A percentile compares a stretch with the other conserved stretches of the same genome.
phyloP scores from a whole-genome alignment of 257 asterid genomes.

The Anisodus tanguticus region DNA sequence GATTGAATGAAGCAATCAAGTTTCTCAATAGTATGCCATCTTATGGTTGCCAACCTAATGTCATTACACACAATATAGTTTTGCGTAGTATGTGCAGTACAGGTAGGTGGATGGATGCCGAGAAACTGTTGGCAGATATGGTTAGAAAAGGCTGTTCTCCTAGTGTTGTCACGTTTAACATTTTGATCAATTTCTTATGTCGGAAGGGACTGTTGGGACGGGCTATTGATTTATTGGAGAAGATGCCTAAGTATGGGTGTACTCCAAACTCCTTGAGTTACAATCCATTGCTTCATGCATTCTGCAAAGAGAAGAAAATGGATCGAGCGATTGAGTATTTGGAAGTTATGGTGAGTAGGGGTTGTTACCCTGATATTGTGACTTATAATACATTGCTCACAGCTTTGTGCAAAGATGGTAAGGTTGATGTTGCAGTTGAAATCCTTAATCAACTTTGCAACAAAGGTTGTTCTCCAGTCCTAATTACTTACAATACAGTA shows the following conservation, averaged over 20 bases:
- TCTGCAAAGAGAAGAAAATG: constrained; percentile 88
- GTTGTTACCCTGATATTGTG: constrained; percentile 88
- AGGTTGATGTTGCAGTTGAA: constrained; percentile 77
- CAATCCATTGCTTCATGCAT: constrained; percentile 82
- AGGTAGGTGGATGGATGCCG: constrained; percentile 92
- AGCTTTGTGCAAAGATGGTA: constrained; percentile 84
- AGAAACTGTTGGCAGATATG: constrained; percentile 78
- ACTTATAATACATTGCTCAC: constrained; percentile 85
- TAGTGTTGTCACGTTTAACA: constrained; percentile 83
- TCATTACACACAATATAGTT: constrained; percentile 74
- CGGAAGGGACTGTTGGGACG: constrained; percentile 69
- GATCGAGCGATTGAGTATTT: constrained; percentile 82
- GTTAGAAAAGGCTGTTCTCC: constrained; percentile 76
- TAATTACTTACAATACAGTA: constrained; percentile 82
- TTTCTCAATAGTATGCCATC: constrained; percentile 68
- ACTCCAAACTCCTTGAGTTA: constrained; percentile 83
- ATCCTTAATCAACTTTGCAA: constrained; percentile 66
- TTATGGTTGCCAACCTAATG: constrained; percentile 80
- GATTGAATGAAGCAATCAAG: constrained; percentile 73
- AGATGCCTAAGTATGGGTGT: constrained; percentile 80
- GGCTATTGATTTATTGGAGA: constrained; percentile 77
- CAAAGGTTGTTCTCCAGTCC: constrained; percentile 76
- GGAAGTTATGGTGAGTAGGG: constrained; percentile 77
- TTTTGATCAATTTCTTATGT: constrained; percentile 76
- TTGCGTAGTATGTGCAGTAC: constrained; percentile 85